Evolutionary conservation across 2,329 filamentous ascomycete genomes (phyloP).

Genomic region (Lachnellula arida): DNA sequence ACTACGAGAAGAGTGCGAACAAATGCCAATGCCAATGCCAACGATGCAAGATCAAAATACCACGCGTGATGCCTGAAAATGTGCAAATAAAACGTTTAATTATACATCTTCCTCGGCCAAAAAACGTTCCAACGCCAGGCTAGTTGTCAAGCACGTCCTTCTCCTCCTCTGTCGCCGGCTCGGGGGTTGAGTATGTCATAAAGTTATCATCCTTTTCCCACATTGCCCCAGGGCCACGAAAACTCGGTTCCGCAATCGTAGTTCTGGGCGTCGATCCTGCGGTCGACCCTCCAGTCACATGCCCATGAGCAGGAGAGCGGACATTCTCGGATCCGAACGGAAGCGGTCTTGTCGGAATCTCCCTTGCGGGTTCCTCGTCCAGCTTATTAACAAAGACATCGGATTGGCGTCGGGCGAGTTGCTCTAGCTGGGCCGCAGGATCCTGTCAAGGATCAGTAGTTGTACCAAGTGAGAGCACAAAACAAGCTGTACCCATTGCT

Average conservation of each 20-base stretch:
- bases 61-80: constrained; percentile 3
- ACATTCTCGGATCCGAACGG: constrained; percentile 50
- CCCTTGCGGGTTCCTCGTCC: constrained; percentile 32
- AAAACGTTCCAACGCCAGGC: constrained; percentile 13
- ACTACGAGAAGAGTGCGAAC: not conserved
- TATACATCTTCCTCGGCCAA: constrained; percentile 13
- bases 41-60: constrained; percentile 6
- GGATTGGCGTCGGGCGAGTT: constrained; percentile 62
- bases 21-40: constrained; percentile 5
- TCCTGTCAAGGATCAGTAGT: constrained; percentile 48
- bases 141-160: constrained; percentile 29
- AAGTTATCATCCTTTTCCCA: constrained; percentile 49
- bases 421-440: constrained; percentile 63
- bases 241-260: constrained; percentile 42
- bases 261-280: constrained; percentile 15
- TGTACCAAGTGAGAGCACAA: constrained; percentile 38
- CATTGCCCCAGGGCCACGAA: constrained; percentile 44
- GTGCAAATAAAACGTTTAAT: constrained; percentile 2
- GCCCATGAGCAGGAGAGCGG: constrained; percentile 38
- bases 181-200: constrained; percentile 34
- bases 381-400: constrained; percentile 55
- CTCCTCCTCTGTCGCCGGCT: constrained; percentile 30
- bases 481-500: constrained; percentile 84
- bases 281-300: constrained; percentile 17
- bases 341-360: constrained; percentile 46